Evolutionary conservation across 2,329 filamentous ascomycete species (phyloP).

Genomic region (Epichloe brachyelytri): DNA sequence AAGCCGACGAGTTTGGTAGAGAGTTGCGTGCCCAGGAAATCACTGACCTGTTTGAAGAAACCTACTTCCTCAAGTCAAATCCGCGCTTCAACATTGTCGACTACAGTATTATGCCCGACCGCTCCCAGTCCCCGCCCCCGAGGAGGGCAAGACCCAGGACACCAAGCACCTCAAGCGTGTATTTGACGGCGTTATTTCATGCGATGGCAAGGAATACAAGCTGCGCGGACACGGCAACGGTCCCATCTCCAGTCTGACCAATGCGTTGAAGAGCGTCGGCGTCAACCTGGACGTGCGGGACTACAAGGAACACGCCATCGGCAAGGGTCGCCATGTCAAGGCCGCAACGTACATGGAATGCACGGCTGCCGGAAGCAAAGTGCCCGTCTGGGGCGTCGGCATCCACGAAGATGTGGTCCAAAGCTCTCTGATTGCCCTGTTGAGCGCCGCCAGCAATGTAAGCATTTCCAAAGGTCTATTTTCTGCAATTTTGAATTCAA

Average conservation of each 20-base stretch:
- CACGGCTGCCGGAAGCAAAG: conserved; percentile 49
- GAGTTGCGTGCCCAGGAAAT: conserved; percentile 81
- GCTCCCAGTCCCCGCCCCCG: conserved; percentile 56
- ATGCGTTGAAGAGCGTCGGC: conserved; percentile 64
- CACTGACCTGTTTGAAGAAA: conserved; percentile 71
- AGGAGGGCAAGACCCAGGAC: conserved; percentile 57
- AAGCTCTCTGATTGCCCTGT: conserved; percentile 71
- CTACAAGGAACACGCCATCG: conserved; percentile 94
- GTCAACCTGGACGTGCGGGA: conserved; percentile 84
- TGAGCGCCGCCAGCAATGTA: conserved; percentile 78
- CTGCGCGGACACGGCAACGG: conserved; percentile 77
- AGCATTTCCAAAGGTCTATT: conserved; percentile 24
- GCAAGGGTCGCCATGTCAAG: conserved; percentile 67
- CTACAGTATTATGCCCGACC: conserved; percentile 81
- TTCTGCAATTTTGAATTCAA: too few species aligned
- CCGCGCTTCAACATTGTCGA: conserved; percentile 79
- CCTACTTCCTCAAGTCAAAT: conserved; percentile 75
- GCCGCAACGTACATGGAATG: conserved; percentile 95
- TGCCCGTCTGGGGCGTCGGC: conserved; percentile 75
- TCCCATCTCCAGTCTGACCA: conserved; percentile 76
- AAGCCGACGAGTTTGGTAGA: conserved; percentile 66
- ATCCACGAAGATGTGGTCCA: conserved; percentile 50
- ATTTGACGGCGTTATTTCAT: conserved; percentile 73
- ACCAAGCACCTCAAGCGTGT: conserved; percentile 67
- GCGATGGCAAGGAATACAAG: conserved; percentile 68